Base-by-base conservation (phyloP, 2,329 filamentous ascomycete species). In the Botrytis byssoidea region DNA sequence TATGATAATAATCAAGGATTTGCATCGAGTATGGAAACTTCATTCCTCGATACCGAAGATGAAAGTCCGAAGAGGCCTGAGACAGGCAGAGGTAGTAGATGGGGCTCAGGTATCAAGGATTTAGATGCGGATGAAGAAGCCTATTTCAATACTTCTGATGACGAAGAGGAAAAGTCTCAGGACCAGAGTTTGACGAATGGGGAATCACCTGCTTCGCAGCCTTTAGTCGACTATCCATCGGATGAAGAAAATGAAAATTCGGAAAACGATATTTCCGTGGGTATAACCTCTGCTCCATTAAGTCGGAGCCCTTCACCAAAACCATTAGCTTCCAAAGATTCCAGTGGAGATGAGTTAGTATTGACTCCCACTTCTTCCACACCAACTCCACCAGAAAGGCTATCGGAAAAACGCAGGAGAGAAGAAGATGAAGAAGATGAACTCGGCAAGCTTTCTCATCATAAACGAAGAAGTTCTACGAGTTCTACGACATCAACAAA, bases 391-490 rank as follows among this genome's bases (percentile, higher is more conserved):
- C 92, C 91, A 0, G 94, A 97, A 82, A 88, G 93, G 71, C 83
- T 97, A 29, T 92, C 94, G 0, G 93, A 97, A 82, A 98, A 98
- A 83, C 91, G 95, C 66, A 89, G 95, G 66, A 89, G 96, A 78
- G 95, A 97, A 81, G 95, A 98, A 73, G 94, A 97, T 75, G 95
- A 98, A 64, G 95, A 97, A 73, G 95, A 98, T 77, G 93, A 95
- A 79, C 84, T 98, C n/a, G 90, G 91, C 72, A 97, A 96, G 83
- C 86, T 98, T 78, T 90, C 93, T 76, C 85, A 88, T 67, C 74
- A 76, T 20, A 91, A 91, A 80, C 86, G 89, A 59, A 87, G 89
- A 55, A 90, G 88, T 72, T 87, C 88, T 12, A 84, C 84, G 3
- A 84, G 83, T 60, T 79, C 79, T 44, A 68, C 75, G 2, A 74